A percentile compares a stretch with the other conserved stretches of the same genome.
Evolutionary conservation across 1,139 yeast genomes (phyloP).

Genomic region (Geotrichum bryndzae): DNA sequence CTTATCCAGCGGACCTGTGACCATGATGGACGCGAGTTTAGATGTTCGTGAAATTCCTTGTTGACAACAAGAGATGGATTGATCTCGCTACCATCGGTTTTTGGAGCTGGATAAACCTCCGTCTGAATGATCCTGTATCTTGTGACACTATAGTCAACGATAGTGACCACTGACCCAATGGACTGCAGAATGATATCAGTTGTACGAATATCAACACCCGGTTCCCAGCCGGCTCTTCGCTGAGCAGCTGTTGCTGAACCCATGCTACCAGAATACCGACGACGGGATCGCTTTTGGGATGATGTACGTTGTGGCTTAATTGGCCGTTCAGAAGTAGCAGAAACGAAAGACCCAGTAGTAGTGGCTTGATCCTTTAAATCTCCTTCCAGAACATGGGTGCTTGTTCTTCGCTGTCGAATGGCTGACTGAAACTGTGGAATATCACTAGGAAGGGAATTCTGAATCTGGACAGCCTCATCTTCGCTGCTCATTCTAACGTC

Average conservation of each 20-base stretch:
- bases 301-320: not conserved
- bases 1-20: conserved; percentile 49
- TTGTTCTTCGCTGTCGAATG: not conserved
- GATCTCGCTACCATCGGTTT: conserved; percentile 11
- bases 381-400: not conserved
- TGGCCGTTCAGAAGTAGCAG: not conserved
- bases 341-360: not conserved
- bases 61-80: conserved; percentile 15
- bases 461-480: not conserved
- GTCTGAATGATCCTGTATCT: conserved; percentile 41
- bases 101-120: conserved; percentile 21
- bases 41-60: conserved; percentile 24
- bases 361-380: not conserved
- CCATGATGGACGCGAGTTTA: conserved; percentile 41
- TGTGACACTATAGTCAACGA: conserved; percentile 43
- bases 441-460: not conserved
- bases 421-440: not conserved
- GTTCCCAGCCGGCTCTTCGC: conserved; percentile 46
- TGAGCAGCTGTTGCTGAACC: conserved; percentile 22
- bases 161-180: conserved; percentile 44
- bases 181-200: conserved; percentile 46
- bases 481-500: not conserved
- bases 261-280: conserved; percentile 21
- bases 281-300: conserved; percentile 11
- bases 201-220: conserved; percentile 47